Conservation (phyloP, 441 rosid species). For the Cnidoscolus chayamansa region DNA sequence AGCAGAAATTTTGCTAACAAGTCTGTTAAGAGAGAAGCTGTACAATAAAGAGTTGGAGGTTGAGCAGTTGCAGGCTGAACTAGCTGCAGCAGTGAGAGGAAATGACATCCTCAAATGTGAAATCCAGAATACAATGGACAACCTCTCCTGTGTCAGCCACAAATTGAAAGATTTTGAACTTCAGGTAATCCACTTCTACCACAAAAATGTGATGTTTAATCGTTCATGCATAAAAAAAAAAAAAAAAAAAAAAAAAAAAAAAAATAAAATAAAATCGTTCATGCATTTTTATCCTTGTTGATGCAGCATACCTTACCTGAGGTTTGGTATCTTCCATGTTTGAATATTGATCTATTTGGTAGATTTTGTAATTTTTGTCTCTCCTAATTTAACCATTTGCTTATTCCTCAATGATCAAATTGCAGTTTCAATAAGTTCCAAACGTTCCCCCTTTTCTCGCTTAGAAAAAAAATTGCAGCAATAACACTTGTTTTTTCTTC, state of each 20-base stretch:
- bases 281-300: too few relatives aligned
- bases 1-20: slow-evolving; percentile 69
- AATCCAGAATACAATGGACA: slow-evolving; percentile 67
- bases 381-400: background rate
- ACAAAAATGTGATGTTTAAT: background rate
- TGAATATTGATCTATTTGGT: background rate
- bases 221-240: too few relatives aligned
- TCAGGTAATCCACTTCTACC: slow-evolving; percentile 51
- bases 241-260: too few relatives aligned
- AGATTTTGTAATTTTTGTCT: background rate
- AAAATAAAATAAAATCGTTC: too few relatives aligned
- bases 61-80: slow-evolving; percentile 80
- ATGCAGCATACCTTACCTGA: too few relatives aligned
- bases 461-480: background rate
- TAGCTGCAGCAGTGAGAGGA: slow-evolving; percentile 76
- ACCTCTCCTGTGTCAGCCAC: slow-evolving; percentile 60
- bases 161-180: slow-evolving; percentile 73
- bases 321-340: background rate
- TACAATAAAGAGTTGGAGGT: slow-evolving; percentile 76
- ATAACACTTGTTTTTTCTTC: background rate
- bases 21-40: slow-evolving; percentile 73
- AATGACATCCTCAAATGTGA: slow-evolving; percentile 72
- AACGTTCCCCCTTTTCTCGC: background rate
- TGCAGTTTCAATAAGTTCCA: background rate
- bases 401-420: background rate